A percentile compares a stretch with the other conserved stretches of the same genome.
Conservation (phyloP, 1,139 yeast genomes). For the Yamadazyma conglobata region DNA sequence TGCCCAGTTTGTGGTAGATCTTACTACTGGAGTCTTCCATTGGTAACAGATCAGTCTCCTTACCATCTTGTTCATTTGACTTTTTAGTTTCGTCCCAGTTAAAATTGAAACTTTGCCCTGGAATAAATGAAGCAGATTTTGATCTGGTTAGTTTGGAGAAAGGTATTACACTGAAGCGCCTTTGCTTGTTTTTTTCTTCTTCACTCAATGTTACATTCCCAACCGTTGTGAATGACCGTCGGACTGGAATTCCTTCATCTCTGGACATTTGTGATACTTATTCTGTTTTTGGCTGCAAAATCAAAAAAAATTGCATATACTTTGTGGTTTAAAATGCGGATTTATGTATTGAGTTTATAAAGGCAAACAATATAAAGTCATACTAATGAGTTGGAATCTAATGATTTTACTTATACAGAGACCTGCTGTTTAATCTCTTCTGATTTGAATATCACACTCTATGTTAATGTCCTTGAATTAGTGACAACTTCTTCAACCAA, state of each 20-base stretch:
- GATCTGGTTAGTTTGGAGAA: conserved; percentile 6
- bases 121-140: conserved; percentile 11
- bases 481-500: too few species aligned
- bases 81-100: too few species aligned
- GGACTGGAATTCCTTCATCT: conserved; percentile 1
- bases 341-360: conserved; percentile 1
- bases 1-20: neutral
- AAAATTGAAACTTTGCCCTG: conserved; percentile 10
- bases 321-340: conserved; percentile 2
- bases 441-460: too few species aligned
- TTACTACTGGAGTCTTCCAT: too few species aligned
- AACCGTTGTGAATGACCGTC: neutral
- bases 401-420: too few species aligned
- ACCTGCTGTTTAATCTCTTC: too few species aligned
- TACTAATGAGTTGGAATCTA: too few species aligned
- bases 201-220: neutral
- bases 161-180: conserved; percentile 1
- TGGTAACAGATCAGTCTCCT: too few species aligned
- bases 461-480: too few species aligned
- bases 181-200: neutral
- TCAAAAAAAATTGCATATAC: neutral
- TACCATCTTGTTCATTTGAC: too few species aligned
- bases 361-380: too few species aligned
- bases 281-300: conserved; percentile 7
- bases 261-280: conserved; percentile 1